A percentile compares a stretch with the other conserved stretches of the same genome.
Evolutionary conservation across 306 rosid genomes (phyloP).

Genomic region (Vigna mungo): DNA sequence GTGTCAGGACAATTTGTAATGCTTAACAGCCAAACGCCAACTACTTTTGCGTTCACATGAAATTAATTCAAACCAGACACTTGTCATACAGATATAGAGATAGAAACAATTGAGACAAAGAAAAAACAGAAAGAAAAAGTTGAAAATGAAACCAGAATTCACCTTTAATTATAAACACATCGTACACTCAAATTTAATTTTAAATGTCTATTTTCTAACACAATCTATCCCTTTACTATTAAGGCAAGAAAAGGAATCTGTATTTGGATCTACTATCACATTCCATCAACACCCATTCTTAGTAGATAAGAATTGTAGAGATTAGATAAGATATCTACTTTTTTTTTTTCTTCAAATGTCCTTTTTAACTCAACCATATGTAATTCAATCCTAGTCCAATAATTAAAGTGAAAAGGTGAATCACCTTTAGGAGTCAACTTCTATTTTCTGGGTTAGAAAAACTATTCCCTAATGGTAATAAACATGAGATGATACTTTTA

Average conservation of each 20-base stretch:
- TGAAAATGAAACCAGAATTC: slow-evolving; percentile 9
- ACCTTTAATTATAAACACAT: neutral
- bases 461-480: neutral
- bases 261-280: slow-evolving; percentile 31
- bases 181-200: neutral
- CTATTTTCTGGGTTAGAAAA: neutral
- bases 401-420: slow-evolving; percentile 15
- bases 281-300: neutral
- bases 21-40: slow-evolving; percentile 43
- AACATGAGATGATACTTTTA: neutral
- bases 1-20: slow-evolving; percentile 48
- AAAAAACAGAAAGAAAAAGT: neutral
- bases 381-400: slow-evolving; percentile 14
- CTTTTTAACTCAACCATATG: neutral
- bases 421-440: neutral
- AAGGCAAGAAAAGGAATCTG: slow-evolving; percentile 25
- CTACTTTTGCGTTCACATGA: slow-evolving; percentile 36
- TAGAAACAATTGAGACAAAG: neutral
- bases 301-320: slow-evolving; percentile 20
- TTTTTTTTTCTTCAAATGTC: slow-evolving; percentile 30
- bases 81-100: slow-evolving; percentile 23
- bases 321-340: slow-evolving; percentile 30
- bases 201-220: slow-evolving; percentile 2
- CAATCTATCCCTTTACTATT: slow-evolving; percentile 10
- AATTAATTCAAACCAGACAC: slow-evolving; percentile 33